These are phyloP conservation scores for Fistulifera pelliculosa DNA, from an alignment of 108 stramenopile genomes.

Conservation along the genomic window DNA sequence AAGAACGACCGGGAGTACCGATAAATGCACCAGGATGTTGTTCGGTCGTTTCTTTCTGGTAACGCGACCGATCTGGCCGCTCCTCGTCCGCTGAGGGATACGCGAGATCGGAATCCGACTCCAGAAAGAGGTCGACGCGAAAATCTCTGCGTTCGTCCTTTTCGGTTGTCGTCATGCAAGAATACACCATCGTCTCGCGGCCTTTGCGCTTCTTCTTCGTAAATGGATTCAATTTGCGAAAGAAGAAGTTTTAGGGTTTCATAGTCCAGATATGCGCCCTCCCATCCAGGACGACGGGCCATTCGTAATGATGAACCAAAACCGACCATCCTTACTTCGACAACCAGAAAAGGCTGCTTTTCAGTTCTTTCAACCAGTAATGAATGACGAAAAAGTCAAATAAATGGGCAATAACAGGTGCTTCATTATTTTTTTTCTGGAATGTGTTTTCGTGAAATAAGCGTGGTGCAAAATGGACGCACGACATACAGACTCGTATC, in stretches of 20 bases:
- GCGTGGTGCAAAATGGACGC: no score
- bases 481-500: no score
- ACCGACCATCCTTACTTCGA: constrained; percentile 54
- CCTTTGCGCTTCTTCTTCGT: constrained; percentile 48
- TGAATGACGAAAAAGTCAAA: no score
- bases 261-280: constrained; percentile 73
- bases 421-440: no score
- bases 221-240: constrained; percentile 56
- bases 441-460: no score
- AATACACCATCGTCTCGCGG: neutral
- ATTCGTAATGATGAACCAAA: constrained; percentile 61
- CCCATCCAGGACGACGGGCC: constrained; percentile 67
- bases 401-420: no score
- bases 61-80: neutral
- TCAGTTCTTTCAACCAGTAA: no score
- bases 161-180: neutral
- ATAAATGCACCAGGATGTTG: no score
- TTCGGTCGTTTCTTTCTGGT: neutral
- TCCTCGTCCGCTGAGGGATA: constrained; percentile 11
- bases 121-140: constrained; percentile 76
- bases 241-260: constrained; percentile 61
- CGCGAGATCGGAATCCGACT: constrained; percentile 64
- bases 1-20: constrained; percentile 4
- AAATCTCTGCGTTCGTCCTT: constrained; percentile 29
- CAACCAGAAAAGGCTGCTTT: no score